Evolutionary conservation across 148 eudicot genomes (phyloP), one percentile per base, ranked within the genome.

Genomic region (Fagopyrum homotropicum): DNA sequence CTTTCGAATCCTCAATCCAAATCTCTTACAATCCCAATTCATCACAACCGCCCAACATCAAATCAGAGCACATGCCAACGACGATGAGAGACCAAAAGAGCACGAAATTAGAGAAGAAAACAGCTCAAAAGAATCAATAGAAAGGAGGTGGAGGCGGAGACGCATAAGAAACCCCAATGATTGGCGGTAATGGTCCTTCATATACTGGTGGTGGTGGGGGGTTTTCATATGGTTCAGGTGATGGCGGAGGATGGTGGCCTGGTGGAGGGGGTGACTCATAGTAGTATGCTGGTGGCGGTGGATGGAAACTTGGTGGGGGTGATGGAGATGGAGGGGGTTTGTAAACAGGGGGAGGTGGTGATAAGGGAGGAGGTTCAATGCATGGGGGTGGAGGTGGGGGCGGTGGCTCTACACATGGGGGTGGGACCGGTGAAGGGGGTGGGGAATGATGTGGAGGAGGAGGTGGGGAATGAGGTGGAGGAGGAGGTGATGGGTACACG

Each of bases 101-200:
- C 81, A 80, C 72, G 63, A 76, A 35, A 70, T 78, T 45, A 70
- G 84, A 79, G 76, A 83, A 72, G 48, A 66, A 51, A 60, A 61
- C 56, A 79, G 82, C 85, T 82, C 83, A 80, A 90, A 86, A 89
- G 90, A 88, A 93, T 91, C 85, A 93, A 83, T 93, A 91, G 84
- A 80, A 93, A 48, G 97, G 94, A 14, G 98, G 98, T 7, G 98
- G 98, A 5, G 98, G 98, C 4, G 95, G 89, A 15, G 91, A 89
- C 11, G 89, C 82, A 61, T 89, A 89, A 11, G 88, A 80, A 15
- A 89, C 80, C 59, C 89, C 88, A 7, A 55, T 26, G 9, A 87
- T 68, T 7, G 93, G 98, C 9, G 97, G 95, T 63, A 90, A 75
- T 73, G 94, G 90, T 1, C 86, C 91, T 75, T 81, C 84, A 45